These are phyloP conservation scores for Clarireedia sp. DNA, from an alignment of 2,329 filamentous ascomycete genomes.

Conservation along the genomic window DNA sequence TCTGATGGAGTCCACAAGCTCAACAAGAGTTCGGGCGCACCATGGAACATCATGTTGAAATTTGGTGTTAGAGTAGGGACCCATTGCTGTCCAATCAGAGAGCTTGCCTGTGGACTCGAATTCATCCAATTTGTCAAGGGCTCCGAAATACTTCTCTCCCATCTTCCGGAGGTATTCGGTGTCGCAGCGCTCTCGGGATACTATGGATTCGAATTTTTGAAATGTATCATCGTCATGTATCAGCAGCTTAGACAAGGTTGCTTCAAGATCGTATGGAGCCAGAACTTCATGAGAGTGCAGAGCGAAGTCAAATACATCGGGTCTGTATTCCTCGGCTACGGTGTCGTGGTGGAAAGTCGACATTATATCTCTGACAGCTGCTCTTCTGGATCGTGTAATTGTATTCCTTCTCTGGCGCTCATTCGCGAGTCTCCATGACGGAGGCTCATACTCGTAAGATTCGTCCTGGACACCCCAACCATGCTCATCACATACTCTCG, in stretches of 20 bases:
- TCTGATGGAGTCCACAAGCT: slow-evolving; percentile 22
- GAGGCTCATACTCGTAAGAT: slow-evolving; percentile 15
- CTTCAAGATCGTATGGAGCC: slow-evolving; percentile 20
- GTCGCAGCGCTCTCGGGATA: slow-evolving; percentile 20
- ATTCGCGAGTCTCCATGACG: slow-evolving; percentile 23
- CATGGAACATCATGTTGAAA: slow-evolving; percentile 21
- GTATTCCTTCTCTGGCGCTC: neutral
- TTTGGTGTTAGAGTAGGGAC: neutral
- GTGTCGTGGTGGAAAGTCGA: slow-evolving; percentile 20
- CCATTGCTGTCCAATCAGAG: slow-evolving; percentile 8
- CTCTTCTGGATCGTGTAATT: slow-evolving; percentile 12
- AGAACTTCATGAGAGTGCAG: slow-evolving; percentile 15
- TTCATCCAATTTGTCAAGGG: slow-evolving; percentile 18
- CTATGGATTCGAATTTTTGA: slow-evolving; percentile 18
- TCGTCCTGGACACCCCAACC: slow-evolving; percentile 23
- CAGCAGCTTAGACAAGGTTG: slow-evolving; percentile 23
- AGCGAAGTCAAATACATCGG: slow-evolving; percentile 20
- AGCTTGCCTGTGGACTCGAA: slow-evolving; percentile 20
- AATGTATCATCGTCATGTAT: slow-evolving; percentile 22
- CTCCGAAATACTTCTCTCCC: slow-evolving; percentile 15
- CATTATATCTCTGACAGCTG: slow-evolving; percentile 24
- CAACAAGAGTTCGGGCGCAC: slow-evolving; percentile 21
- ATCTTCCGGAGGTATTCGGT: slow-evolving; percentile 23
- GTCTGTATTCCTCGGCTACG: slow-evolving; percentile 18
- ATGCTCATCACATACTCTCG: slow-evolving; percentile 22